Evolutionary conservation across 2,329 filamentous ascomycete genomes (phyloP), one percentile per base, ranked within the genome.

Genomic region (Fusarium metavorans): DNA sequence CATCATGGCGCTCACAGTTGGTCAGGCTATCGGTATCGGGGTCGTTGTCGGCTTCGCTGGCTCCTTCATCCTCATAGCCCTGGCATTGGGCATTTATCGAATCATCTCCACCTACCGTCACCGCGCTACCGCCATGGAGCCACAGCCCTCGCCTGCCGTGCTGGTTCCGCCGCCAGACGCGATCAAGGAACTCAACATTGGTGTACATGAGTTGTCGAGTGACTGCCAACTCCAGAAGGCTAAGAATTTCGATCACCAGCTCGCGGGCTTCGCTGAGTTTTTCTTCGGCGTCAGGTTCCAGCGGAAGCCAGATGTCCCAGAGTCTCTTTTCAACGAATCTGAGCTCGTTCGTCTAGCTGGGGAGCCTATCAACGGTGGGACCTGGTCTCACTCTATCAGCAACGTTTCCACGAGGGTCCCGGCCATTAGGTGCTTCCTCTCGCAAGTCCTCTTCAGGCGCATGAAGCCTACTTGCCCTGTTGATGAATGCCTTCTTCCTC

Each of bases 201-300:
- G 45, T 16, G 14, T 27, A 23, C 23, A 27, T 48, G 14, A 48
- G 43, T 18, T 48, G 23, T 7, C 13, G 43, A 1, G 7, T 23
- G 14, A 8, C 9, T 5, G 5, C 2, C 25, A 27, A 27, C 25
- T 27, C 25, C 25, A 27, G 27, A 16, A 50, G 10, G 48, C 18
- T n/a, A 10, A 7, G 9, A 1, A 1, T n/a, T n/a, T n/a, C 4
- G 18, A 8, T 4, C 4, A 11, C 2, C 1, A 11, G 5, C 3
- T 50, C 25, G 5, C 1, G 6, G 0, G 2, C 14, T 50, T 27
- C 14, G 2, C 13, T 16, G 1, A 0, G 4, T 4, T 1, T 50
- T 50, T 30, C 25, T 50, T 50, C 45, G 45, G 25, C 25, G 4
- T 7, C 1, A 2, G 9, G 0, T 1, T 18, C 23, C 23, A 16